Evolutionary conservation across 2,329 filamentous ascomycete species (phyloP).

Genomic region (Paracamarosporium sp.): DNA sequence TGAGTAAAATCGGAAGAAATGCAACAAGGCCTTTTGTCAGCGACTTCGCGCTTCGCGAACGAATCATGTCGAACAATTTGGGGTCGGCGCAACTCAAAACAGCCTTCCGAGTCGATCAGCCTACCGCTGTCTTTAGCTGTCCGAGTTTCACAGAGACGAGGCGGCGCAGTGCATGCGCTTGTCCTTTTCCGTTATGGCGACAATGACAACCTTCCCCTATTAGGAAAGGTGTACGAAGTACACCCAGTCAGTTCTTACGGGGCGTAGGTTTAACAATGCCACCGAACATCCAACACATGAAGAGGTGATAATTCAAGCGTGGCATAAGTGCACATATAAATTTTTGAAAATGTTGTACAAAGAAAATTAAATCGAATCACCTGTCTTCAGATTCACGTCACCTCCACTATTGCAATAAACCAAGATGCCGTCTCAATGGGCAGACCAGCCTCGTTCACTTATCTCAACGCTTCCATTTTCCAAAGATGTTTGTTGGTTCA

Average conservation of each 20-base stretch:
- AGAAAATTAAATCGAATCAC: no score
- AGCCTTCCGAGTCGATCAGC: not conserved
- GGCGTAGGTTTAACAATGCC: no score
- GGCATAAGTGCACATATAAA: not conserved
- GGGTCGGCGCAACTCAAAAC: not conserved
- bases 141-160: not conserved
- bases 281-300: no score
- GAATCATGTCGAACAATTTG: not conserved
- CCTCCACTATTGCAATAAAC: not conserved
- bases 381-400: not conserved
- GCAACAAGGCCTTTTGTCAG: no score
- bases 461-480: constrained; percentile 32
- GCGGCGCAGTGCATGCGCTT: no score
- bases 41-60: not conserved
- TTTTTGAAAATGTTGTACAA: no score
- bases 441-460: constrained; percentile 31
- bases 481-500: constrained; percentile 25
- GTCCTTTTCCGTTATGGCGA: no score
- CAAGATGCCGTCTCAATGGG: constrained; percentile 29
- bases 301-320: no score
- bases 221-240: no score
- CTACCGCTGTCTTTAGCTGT: not conserved
- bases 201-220: no score
- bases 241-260: no score
- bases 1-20: not conserved